Base-by-base conservation (phyloP, 1,284 basidiomycete genomes). In the Hypsizygus ulmarius region DNA sequence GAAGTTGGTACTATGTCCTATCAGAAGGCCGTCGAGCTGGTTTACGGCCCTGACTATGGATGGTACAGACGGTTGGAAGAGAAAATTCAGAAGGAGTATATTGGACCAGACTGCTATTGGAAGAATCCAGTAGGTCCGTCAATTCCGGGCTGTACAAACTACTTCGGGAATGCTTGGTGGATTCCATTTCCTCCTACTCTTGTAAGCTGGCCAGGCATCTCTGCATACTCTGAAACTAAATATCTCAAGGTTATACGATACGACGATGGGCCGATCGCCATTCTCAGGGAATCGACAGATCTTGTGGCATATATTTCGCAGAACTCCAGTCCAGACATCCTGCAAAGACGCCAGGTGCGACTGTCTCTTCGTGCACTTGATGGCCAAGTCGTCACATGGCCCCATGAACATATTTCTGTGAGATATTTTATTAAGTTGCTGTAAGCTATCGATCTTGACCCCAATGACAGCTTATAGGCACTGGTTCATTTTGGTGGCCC, bases 81-180 rank as follows among this genome's bases (percentile, higher is more conserved):
- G 25, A 69, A 73, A 28, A 84, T 88, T 12, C 77, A 82, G 53
- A 63, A 66, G 27, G 64, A 79, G 47, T 79, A 74, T 57, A 63
- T 81, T 33, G 87, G 87, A 0, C 86, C 86, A 8, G 87, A 90
- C 59, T 79, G 74, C 42, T 87, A 82, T 61, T 90, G 82, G 82
- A 74, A 68, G 50, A 61, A 70, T 30, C 68, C 72, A 10, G 56
- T 58, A n/a, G 56, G 62, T 11, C 47, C 45, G 11, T 49, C 55
- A 1, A 61, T 66, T 14, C 60, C 68, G 2, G 61, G 66, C 0
- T 73, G 77, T 46, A 73, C 69, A 0, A 75, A 72, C 39, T 79
- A 71, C 60, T 90, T 89, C 61, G 87, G 88, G 29, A 87, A 84
- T 57, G 80, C 81, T 30, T 90, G 83, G 80, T 85, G 82, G 76